Evolutionary conservation across 257 asterid genomes (phyloP).

Genomic region (Nicotiana attenuata): DNA sequence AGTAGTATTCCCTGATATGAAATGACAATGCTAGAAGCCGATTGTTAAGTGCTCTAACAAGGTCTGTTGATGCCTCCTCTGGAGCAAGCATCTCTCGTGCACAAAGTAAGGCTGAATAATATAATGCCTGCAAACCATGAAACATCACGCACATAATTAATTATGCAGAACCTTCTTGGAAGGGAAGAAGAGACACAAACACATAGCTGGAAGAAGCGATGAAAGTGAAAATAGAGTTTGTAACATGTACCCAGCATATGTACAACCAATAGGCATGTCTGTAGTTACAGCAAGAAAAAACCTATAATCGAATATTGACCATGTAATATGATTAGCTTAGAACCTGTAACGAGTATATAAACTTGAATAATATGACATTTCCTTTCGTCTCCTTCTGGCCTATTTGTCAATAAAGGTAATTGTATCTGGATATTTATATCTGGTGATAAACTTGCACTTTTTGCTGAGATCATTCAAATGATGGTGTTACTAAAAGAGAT

Average conservation of each 20-base stretch:
- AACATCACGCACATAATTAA: not conserved
- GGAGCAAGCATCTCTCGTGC: conserved; percentile 79
- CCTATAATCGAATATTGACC: not conserved
- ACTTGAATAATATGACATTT: not conserved
- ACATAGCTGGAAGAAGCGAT: not conserved
- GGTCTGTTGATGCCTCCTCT: conserved; percentile 63
- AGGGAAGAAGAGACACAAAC: not conserved
- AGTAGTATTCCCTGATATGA: conserved; percentile 76
- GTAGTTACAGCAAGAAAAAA: not conserved
- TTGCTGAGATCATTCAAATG: too few species aligned
- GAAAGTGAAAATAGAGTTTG: not conserved
- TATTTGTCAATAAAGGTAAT: not conserved
- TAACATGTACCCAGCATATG: not conserved
- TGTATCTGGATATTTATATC: not conserved
- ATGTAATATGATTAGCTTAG: not conserved
- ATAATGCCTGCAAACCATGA: conserved; percentile 49
- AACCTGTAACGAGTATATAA: not conserved
- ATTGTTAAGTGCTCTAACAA: conserved; percentile 54
- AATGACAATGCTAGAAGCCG: conserved; percentile 71
- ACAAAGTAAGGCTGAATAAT: conserved; percentile 67
- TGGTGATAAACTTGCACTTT: not conserved
- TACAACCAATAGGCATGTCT: not conserved
- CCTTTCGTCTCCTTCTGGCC: not conserved
- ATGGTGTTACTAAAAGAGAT: not conserved
- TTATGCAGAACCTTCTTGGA: not conserved